Percentiles rank a stretch among this genome's conserved stretches.
Conservation (phyloP, 495 filamentous ascomycete species). For the Mytilinidion resinicola region DNA sequence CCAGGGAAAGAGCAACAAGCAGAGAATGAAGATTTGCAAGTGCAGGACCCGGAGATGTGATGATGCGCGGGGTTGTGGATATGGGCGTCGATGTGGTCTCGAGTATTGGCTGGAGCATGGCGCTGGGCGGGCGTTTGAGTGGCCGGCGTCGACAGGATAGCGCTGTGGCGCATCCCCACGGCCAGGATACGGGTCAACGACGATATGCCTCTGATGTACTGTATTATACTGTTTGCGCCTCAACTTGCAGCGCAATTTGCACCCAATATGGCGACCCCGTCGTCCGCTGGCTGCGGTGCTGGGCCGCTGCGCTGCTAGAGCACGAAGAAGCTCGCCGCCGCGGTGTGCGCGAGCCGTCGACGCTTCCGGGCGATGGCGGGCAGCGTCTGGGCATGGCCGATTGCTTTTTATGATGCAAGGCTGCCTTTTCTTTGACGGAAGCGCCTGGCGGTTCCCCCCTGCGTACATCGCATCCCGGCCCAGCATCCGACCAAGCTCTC, state of each 20-base stretch:
- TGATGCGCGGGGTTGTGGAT: no score
- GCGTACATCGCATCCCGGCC: not conserved
- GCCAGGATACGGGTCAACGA: not conserved
- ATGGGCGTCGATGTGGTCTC: no score
- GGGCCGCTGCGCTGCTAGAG: no score
- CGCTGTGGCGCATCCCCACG: not conserved
- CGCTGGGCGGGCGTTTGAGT: no score
- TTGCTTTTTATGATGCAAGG: slow-evolving; percentile 6
- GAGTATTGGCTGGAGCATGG: no score
- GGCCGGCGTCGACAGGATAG: not conserved
- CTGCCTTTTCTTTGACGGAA: slow-evolving; percentile 10
- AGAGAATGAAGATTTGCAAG: not conserved
- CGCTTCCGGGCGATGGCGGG: no score
- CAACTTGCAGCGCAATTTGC: no score
- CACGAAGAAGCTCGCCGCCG: no score
- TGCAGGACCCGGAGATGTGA: not conserved
- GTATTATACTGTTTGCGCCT: no score
- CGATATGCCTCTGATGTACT: not conserved
- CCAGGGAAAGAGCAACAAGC: not conserved
- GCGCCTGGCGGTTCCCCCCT: not conserved
- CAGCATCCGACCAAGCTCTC: not conserved
- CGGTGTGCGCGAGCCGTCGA: no score
- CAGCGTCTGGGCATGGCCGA: not conserved
- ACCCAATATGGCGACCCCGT: no score
- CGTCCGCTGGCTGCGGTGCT: no score